Conservation (phyloP, 1,284 basidiomycete species). For the Pascua guehoae region DNA sequence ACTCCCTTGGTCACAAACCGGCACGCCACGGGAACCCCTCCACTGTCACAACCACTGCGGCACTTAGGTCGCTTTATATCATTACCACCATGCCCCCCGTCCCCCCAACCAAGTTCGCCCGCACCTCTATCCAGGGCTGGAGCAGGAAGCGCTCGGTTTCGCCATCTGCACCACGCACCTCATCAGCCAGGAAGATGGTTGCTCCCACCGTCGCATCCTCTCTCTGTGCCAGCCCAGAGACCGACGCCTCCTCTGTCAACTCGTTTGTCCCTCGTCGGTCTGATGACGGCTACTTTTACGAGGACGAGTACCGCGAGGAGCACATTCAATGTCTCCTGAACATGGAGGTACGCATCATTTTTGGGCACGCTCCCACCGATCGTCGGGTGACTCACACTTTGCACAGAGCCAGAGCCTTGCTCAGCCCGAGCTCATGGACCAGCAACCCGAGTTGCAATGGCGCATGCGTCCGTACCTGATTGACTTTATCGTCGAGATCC, state of each 20-base stretch:
- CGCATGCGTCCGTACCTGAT: slow-evolving; percentile 99
- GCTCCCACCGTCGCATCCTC: slow-evolving; percentile 1
- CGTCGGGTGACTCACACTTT: slow-evolving; percentile 4
- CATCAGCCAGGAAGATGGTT: slow-evolving; percentile 18
- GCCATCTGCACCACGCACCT: slow-evolving; percentile 21
- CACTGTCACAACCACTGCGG: background rate
- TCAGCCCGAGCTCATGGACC: slow-evolving; percentile 90
- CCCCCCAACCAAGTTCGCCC: slow-evolving; percentile 37
- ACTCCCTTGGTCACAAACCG: background rate
- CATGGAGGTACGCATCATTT: slow-evolving; percentile 79
- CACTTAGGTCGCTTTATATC: background rate
- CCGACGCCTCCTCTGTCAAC: background rate
- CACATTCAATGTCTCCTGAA: slow-evolving; percentile 89
- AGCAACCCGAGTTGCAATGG: slow-evolving; percentile 95
- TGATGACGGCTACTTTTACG: slow-evolving; percentile 55
- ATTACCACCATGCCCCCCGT: slow-evolving; percentile 36
- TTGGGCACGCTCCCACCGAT: background rate
- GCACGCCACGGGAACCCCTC: background rate
- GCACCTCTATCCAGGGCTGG: slow-evolving; percentile 41
- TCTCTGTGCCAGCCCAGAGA: slow-evolving; percentile 1
- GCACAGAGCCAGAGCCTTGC: slow-evolving; percentile 76
- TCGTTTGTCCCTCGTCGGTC: slow-evolving; percentile 16
- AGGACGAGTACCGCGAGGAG: slow-evolving; percentile 94
- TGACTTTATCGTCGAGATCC: slow-evolving; percentile 98
- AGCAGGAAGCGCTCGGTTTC: slow-evolving; percentile 42